Evolutionary conservation across 176 grass and related monocot species (phyloP).

Genomic region (Ensete ventricosum): DNA sequence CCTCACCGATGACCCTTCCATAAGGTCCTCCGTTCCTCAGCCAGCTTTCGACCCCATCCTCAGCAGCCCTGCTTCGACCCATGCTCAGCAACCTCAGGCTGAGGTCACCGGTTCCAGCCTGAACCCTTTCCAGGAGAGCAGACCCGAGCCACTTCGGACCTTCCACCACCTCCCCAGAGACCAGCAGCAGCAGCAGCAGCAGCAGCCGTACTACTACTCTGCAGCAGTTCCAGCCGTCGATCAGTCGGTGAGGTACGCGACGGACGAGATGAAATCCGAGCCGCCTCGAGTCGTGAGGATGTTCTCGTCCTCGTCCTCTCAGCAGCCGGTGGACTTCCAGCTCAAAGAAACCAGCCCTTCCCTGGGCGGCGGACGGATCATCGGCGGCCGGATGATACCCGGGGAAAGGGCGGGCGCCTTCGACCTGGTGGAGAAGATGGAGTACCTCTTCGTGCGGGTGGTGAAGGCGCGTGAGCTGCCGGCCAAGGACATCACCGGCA

Average conservation of each 20-base stretch:
- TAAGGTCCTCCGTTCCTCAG: constrained; percentile 38
- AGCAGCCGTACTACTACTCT: constrained; percentile 19
- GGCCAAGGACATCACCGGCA: constrained; percentile 71
- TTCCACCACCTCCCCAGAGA: constrained; percentile 63
- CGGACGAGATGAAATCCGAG: constrained; percentile 4
- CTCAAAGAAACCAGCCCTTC: constrained; percentile 78
- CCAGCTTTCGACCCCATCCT: constrained; percentile 34
- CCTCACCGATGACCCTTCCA: constrained; percentile 67
- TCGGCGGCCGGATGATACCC: constrained; percentile 59
- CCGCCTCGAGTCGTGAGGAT: constrained; percentile 40
- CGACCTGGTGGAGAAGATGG: constrained; percentile 93
- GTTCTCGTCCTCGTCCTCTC: constrained; percentile 41
- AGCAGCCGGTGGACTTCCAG: constrained; percentile 70
- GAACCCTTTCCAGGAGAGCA: constrained; percentile 40
- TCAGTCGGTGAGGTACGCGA: not conserved
- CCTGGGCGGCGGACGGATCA: constrained; percentile 72
- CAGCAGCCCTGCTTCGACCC: constrained; percentile 30
- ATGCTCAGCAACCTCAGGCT: not conserved
- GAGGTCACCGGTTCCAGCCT: not conserved
- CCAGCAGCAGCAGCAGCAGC: constrained; percentile 26
- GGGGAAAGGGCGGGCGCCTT: constrained; percentile 66
- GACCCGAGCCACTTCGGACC: constrained; percentile 23
- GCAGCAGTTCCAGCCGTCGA: constrained; percentile 26
- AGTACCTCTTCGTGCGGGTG: constrained; percentile 79
- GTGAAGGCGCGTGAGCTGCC: constrained; percentile 85